phyloP scores from a whole-genome alignment of 108 stramenopile genomes.

The Bacterosira constricta region DNA sequence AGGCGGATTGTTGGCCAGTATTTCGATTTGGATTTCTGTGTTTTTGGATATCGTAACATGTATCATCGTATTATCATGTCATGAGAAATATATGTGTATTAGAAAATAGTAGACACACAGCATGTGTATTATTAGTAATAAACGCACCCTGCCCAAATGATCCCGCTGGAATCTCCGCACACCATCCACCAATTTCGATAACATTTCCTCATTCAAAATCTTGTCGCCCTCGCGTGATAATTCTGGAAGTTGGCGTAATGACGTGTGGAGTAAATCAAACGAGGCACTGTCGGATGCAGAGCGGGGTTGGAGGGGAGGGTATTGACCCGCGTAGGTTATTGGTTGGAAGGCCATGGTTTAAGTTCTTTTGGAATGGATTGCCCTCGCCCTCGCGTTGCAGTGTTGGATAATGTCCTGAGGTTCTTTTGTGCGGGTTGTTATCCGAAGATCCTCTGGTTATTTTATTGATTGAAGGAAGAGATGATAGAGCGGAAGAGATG shows the following conservation, averaged over 20 bases:
- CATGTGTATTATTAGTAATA: no score
- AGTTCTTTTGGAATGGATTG: background rate
- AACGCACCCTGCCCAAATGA: constrained; percentile 44
- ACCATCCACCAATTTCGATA: constrained; percentile 39
- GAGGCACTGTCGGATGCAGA: constrained; percentile 17
- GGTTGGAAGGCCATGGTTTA: constrained; percentile 8
- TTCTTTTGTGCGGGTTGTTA: no score
- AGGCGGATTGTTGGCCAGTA: constrained; percentile 31
- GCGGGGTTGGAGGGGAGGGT: constrained; percentile 36
- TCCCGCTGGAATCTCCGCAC: constrained; percentile 32
- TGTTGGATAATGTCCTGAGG: no score
- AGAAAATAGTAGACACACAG: background rate
- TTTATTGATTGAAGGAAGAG: no score
- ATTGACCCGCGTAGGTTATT: constrained; percentile 12
- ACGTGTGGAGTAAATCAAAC: constrained; percentile 21
- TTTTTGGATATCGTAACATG: background rate
- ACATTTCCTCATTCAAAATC: constrained; percentile 36
- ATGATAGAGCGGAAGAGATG: no score
- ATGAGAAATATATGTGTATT: no score
- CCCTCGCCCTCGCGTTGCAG: no score
- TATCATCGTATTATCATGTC: no score
- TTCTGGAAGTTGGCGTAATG: constrained; percentile 21
- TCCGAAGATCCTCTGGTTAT: no score
- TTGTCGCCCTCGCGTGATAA: constrained; percentile 36
- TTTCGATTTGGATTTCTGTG: constrained; percentile 35